A percentile compares a stretch with the other conserved stretches of the same genome.
Conservation (phyloP, 1,284 basidiomycete genomes). For the Ustilago esculenta region DNA sequence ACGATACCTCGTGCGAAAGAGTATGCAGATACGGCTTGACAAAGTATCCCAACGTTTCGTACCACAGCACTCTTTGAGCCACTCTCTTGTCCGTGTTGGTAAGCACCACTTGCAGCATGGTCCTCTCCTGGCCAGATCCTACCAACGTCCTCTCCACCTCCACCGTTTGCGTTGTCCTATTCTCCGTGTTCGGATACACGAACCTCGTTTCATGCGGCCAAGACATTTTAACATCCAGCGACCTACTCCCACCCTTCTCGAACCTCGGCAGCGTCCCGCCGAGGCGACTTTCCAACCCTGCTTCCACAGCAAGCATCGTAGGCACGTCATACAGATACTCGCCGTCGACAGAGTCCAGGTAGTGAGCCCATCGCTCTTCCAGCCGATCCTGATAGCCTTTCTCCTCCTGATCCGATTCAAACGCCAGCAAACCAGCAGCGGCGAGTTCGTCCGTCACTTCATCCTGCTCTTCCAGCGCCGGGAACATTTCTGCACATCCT, state of each 20-base stretch:
- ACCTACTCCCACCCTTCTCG: no score
- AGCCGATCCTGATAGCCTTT: conserved; percentile 21
- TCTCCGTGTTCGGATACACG: conserved; percentile 56
- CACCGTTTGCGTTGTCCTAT: conserved; percentile 62
- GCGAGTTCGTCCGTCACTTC: conserved; percentile 36
- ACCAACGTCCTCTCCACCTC: conserved; percentile 78
- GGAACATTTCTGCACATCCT: conserved; percentile 5
- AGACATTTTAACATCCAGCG: conserved; percentile 56
- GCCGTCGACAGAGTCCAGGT: conserved; percentile 17
- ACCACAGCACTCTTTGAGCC: conserved; percentile 75
- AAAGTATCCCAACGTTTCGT: conserved; percentile 93
- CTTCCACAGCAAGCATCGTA: not conserved
- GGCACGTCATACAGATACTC: conserved; percentile 30
- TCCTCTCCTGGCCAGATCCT: conserved; percentile 80
- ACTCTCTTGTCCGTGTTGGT: conserved; percentile 72
- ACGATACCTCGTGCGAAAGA: conserved; percentile 69
- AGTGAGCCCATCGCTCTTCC: conserved; percentile 17
- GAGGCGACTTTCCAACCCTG: not conserved
- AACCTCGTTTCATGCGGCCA: conserved; percentile 69
- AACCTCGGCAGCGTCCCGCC: no score
- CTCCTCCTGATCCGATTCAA: conserved; percentile 26
- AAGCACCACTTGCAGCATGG: conserved; percentile 77
- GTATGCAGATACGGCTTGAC: conserved; percentile 89
- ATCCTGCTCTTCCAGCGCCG: conserved; percentile 20
- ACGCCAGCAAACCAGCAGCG: conserved; percentile 16